phyloP scores from a whole-genome alignment of 257 asterid species.

The Solanum bulbocastanum region DNA sequence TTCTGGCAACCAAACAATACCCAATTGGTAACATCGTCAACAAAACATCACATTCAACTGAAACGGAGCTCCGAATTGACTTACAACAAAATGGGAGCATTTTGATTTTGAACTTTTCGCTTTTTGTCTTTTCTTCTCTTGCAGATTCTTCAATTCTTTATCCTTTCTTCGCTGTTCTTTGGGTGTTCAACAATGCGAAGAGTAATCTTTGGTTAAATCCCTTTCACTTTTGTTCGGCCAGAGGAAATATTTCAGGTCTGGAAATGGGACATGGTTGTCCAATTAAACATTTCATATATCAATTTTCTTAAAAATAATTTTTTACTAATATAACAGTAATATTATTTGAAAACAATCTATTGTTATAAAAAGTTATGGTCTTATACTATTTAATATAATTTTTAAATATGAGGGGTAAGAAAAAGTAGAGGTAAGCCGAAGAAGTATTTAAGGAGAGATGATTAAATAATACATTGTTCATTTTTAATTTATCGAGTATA shows the following conservation, averaged over 20 bases:
- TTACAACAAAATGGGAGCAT: not conserved
- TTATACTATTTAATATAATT: not conserved
- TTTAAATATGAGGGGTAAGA: not conserved
- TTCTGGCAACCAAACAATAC: not conserved
- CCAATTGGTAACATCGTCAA: slow-evolving; percentile 3
- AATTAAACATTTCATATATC: not conserved
- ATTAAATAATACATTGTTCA: not conserved
- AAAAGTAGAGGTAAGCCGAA: too few relatives aligned
- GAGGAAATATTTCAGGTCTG: not conserved
- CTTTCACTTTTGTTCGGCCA: not conserved
- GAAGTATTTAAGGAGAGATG: too few relatives aligned
- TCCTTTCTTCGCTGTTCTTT: not conserved
- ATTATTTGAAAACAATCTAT: not conserved
- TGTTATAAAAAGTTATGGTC: not conserved
- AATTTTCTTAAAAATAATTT: not conserved
- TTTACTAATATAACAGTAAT: not conserved
- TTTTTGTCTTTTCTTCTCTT: not conserved
- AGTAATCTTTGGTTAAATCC: not conserved
- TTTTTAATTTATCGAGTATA: not conserved
- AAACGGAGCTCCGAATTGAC: not conserved
- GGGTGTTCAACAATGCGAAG: not conserved
- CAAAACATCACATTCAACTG: not conserved
- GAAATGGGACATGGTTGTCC: not conserved
- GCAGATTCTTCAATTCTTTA: not conserved
- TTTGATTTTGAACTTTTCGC: not conserved